phyloP scores from a whole-genome alignment of 495 filamentous ascomycete genomes.

The Aspergillus bertholletiae region DNA sequence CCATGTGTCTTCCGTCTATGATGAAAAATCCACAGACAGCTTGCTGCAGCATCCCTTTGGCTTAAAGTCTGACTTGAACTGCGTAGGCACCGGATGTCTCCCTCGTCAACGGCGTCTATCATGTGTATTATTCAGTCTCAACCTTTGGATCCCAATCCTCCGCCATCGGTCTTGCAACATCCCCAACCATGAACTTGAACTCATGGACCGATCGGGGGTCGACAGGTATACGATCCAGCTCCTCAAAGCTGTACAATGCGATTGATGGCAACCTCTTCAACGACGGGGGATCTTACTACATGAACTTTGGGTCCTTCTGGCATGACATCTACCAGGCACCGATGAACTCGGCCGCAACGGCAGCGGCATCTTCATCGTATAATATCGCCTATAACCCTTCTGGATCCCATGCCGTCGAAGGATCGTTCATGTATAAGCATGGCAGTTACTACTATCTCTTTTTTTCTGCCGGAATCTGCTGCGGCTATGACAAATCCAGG shows the following conservation, averaged over 20 bases:
- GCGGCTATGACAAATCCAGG: conserved; percentile 48
- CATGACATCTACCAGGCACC: conserved; percentile 61
- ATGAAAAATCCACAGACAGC: not conserved
- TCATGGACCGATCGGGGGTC: conserved; percentile 55
- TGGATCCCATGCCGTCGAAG: conserved; percentile 57
- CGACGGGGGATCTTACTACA: conserved; percentile 43
- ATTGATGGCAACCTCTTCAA: conserved; percentile 67
- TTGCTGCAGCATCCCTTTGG: not conserved
- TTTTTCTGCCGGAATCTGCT: conserved; percentile 64
- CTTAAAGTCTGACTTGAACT: no score
- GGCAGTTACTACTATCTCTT: conserved; percentile 67
- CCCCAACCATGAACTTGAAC: conserved; percentile 53
- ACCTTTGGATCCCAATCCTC: conserved; percentile 63
- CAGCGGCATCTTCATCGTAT: conserved; percentile 33
- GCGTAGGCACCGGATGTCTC: conserved; percentile 63
- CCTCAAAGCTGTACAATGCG: conserved; percentile 59
- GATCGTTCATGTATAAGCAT: conserved; percentile 53
- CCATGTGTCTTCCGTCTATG: not conserved
- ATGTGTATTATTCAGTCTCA: conserved; percentile 69
- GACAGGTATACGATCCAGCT: conserved; percentile 48
- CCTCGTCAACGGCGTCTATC: conserved; percentile 54
- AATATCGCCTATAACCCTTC: conserved; percentile 54
- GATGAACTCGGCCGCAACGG: conserved; percentile 47
- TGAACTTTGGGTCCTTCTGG: conserved; percentile 75
- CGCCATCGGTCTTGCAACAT: conserved; percentile 68